phyloP scores from a whole-genome alignment of 257 asterid genomes.

The Capsicum rhomboideum region DNA sequence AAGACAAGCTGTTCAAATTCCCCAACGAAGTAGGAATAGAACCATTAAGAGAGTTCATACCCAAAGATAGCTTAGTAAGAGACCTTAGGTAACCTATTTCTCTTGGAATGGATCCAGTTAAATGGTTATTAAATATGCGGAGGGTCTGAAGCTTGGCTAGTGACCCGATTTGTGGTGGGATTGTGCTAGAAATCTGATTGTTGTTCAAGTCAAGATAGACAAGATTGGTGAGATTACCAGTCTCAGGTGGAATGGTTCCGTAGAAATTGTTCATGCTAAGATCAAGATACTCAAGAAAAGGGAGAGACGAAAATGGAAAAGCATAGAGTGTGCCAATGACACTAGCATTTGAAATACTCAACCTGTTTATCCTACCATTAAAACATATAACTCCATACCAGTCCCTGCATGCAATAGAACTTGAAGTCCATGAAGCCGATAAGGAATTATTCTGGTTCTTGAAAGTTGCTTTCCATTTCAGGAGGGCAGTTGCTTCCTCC shows the following conservation, averaged over 20 bases:
- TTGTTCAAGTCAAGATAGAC: too few relatives aligned
- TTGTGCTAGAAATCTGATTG: too few relatives aligned
- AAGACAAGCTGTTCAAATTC: neutral
- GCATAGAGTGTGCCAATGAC: neutral
- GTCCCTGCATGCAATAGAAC: neutral
- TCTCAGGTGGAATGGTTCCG: too few relatives aligned
- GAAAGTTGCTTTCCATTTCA: neutral
- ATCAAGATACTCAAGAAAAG: too few relatives aligned
- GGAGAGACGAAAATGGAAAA: too few relatives aligned
- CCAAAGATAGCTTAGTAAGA: neutral
- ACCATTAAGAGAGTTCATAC: neutral
- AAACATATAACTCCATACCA: neutral
- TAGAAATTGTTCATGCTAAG: too few relatives aligned
- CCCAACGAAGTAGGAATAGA: neutral
- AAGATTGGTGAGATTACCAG: too few relatives aligned
- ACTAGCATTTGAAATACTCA: neutral
- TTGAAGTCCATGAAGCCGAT: neutral
- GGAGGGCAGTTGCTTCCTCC: neutral
- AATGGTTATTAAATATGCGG: neutral
- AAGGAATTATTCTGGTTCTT: neutral
- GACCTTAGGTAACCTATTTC: neutral
- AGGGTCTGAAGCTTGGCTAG: too few relatives aligned
- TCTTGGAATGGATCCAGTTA: accelerated
- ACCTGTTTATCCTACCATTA: neutral
- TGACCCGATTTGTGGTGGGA: too few relatives aligned